Base-by-base conservation (phyloP, 306 rosid genomes). In the Quercus alba region DNA sequence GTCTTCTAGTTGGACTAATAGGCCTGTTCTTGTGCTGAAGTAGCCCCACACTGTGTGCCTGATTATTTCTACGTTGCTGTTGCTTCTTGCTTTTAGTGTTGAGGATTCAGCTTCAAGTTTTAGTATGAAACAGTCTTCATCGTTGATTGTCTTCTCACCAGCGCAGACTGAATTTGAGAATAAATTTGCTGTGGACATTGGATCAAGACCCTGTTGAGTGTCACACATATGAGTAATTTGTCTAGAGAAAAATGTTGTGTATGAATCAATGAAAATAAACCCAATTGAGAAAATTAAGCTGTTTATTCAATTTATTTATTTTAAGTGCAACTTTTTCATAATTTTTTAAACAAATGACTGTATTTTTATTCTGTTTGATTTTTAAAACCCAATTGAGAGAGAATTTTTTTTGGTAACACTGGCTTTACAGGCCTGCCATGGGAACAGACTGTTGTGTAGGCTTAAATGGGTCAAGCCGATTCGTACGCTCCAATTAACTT, bases 21-120 rank as follows among this genome's bases (percentile, higher is more conserved):
- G 88, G 10, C 94, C 98, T 46, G 97, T 94, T 77, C 89, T 87
- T 57, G 92, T 97, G 90, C 98, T 94, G 90, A 94, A 92, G 78
- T 91, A 87, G 4, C 98, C 98, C 97, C 94, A 91, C 70, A 94
- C 82, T 0, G 94, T 87, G 90, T 94, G 98, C 5, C 97, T 75
- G 67, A 92, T 84, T 44, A 94, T 91, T 77, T 92, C 97, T 0
- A 92, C 98, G 25, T 80, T 88, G 82, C 56, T 78, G 85, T 89
- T 91, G 91, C 98, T 94, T 85, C 98, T 81, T 66, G 93, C 91
- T 75, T 77, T 58, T 0, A 94, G 88, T 1, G 82, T 31, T 1
- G 92, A 72, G 4, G 91, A 64, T 21, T 94, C 92, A 0, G 94
- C 89, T 80, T 94, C 98, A 0, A 89, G 77, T 70, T 85, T 89